phyloP scores from a whole-genome alignment of 1,139 yeast species.

The Hansenula sp. region DNA sequence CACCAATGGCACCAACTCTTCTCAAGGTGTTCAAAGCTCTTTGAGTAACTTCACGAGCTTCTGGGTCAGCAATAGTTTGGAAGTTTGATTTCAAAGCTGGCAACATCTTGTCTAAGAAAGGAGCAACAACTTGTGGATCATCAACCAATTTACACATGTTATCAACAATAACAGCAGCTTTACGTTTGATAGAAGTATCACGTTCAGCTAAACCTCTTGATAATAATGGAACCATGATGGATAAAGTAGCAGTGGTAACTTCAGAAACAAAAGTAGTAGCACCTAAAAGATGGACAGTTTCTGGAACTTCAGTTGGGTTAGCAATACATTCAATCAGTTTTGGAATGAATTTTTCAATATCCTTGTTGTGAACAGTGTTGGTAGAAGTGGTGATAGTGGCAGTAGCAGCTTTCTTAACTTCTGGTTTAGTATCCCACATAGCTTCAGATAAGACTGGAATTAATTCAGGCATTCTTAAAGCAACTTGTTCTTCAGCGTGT shows the following conservation, averaged over 20 bases:
- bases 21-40: slow-evolving; percentile 96
- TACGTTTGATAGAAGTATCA: slow-evolving; percentile 98
- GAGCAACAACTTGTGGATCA: slow-evolving; percentile 99
- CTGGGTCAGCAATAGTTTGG: slow-evolving; percentile 98
- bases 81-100: slow-evolving; percentile 95
- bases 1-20: slow-evolving; percentile 98
- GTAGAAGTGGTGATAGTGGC: slow-evolving; percentile 94
- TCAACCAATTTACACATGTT: slow-evolving; percentile 99
- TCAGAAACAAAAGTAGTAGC: slow-evolving; percentile 99
- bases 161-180: slow-evolving; percentile 98
- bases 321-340: slow-evolving; percentile 96
- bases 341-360: slow-evolving; percentile 98
- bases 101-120: slow-evolving; percentile 90
- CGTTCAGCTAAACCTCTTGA: slow-evolving; percentile 99
- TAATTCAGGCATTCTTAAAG: slow-evolving; percentile 98
- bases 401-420: slow-evolving; percentile 95
- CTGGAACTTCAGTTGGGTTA: slow-evolving; percentile 95
- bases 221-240: slow-evolving; percentile 98
- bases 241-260: slow-evolving; percentile 98
- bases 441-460: slow-evolving; percentile 98
- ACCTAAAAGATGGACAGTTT: slow-evolving; percentile 97
- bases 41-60: slow-evolving; percentile 96
- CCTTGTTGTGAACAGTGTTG: slow-evolving; percentile 98
- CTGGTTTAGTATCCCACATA: slow-evolving; percentile 99
- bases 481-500: slow-evolving; percentile 92